A percentile compares a stretch with the other conserved stretches of the same genome.
These are phyloP conservation scores for Ormosia emarginata DNA, from an alignment of 306 rosid genomes.

Conservation along the genomic window DNA sequence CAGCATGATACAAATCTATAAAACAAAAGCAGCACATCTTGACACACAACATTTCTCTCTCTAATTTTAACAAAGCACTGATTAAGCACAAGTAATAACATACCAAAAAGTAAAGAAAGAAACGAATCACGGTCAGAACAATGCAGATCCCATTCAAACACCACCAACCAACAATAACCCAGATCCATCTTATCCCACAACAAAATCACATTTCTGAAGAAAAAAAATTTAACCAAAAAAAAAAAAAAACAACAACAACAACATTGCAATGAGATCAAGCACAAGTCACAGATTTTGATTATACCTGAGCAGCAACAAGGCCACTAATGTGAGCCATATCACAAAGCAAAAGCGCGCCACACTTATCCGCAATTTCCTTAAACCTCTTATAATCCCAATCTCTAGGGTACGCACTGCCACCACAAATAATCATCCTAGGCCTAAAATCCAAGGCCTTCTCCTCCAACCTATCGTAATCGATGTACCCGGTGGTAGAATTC, in stretches of 20 bases:
- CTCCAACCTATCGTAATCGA: constrained; percentile 80
- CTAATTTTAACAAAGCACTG: neutral
- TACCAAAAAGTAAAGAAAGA: too few relatives aligned
- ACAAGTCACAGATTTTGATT: neutral
- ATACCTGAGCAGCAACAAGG: constrained; percentile 90
- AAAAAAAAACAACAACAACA: neutral
- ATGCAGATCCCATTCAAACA: neutral
- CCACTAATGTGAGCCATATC: constrained; percentile 98
- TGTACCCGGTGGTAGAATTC: constrained; percentile 54
- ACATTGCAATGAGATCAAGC: neutral
- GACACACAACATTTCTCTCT: neutral
- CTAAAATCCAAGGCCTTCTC: constrained; percentile 98
- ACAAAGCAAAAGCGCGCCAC: constrained; percentile 84
- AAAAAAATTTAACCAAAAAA: too few relatives aligned
- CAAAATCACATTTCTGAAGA: too few relatives aligned
- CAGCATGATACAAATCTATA: neutral
- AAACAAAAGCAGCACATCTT: neutral
- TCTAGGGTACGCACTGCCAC: constrained; percentile 93
- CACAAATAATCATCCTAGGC: constrained; percentile 80
- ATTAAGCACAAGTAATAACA: too few relatives aligned
- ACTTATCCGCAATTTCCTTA: constrained; percentile 68
- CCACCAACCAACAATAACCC: neutral
- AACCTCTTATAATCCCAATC: constrained; percentile 88
- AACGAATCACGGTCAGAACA: too few relatives aligned
- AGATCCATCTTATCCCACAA: neutral